Percentiles rank a stretch among this genome's conserved stretches.
Evolutionary conservation across 2,329 filamentous ascomycete genomes (phyloP).

Genomic region (Aureobasidium sp.): DNA sequence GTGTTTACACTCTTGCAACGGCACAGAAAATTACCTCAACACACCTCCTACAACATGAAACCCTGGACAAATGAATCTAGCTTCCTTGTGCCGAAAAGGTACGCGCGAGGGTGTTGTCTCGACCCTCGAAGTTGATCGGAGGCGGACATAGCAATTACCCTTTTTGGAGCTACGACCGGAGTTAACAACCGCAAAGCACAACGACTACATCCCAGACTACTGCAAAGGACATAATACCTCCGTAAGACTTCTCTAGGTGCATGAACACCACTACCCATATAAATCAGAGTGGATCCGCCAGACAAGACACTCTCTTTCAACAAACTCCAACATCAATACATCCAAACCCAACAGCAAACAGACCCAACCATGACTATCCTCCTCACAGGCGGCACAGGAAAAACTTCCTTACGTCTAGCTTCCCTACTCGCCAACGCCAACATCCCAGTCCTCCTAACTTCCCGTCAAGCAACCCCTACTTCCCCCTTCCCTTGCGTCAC

Average conservation of each 20-base stretch:
- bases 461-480: neutral
- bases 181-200: neutral
- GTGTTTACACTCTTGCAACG: too few species aligned
- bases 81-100: too few species aligned
- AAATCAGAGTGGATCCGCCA: too few species aligned
- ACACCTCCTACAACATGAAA: too few species aligned
- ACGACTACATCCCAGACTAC: too few species aligned
- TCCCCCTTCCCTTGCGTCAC: neutral
- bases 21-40: too few species aligned
- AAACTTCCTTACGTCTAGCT: neutral
- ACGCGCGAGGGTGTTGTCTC: too few species aligned
- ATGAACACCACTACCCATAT: too few species aligned
- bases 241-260: too few species aligned
- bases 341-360: neutral
- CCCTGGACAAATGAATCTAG: too few species aligned
- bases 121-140: too few species aligned
- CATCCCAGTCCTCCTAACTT: neutral
- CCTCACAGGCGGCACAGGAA: conserved; percentile 9
- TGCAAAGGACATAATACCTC: too few species aligned
- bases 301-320: neutral
- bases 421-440: neutral
- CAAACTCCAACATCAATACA: neutral
- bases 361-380: neutral
- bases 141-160: neutral
- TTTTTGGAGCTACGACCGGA: neutral